Evolutionary conservation across 1,139 yeast species (phyloP).

Genomic region (Nakaseomyces uthaithaninus): DNA sequence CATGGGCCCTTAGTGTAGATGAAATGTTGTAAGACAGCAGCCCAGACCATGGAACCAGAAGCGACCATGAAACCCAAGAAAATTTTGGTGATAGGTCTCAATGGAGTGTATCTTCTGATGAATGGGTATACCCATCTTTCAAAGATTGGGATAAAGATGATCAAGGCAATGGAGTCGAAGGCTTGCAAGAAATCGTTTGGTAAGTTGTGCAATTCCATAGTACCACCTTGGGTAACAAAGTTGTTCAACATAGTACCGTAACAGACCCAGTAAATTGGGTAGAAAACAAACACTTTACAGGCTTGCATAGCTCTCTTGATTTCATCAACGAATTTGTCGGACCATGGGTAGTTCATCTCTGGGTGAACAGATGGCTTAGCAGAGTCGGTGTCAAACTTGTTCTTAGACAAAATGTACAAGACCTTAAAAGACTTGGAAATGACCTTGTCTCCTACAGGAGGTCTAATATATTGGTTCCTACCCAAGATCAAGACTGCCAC

Average conservation of each 20-base stretch:
- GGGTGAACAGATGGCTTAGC: slow-evolving; percentile 52
- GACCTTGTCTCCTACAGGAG: slow-evolving; percentile 57
- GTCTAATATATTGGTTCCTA: slow-evolving; percentile 47
- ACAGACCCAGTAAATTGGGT: slow-evolving; percentile 52
- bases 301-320: slow-evolving; percentile 50
- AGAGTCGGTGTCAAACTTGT: slow-evolving; percentile 43
- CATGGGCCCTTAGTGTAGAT: slow-evolving; percentile 74
- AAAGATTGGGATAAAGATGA: slow-evolving; percentile 55
- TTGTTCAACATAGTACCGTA: slow-evolving; percentile 60
- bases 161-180: slow-evolving; percentile 60
- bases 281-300: slow-evolving; percentile 56
- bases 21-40: slow-evolving; percentile 70
- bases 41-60: slow-evolving; percentile 62
- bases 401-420: slow-evolving; percentile 39
- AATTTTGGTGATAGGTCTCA: slow-evolving; percentile 67
- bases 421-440: slow-evolving; percentile 49
- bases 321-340: slow-evolving; percentile 53
- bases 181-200: slow-evolving; percentile 66
- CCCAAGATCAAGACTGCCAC: slow-evolving; percentile 49
- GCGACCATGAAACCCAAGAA: slow-evolving; percentile 68
- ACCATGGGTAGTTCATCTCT: slow-evolving; percentile 33
- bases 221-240: slow-evolving; percentile 58
- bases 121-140: slow-evolving; percentile 52
- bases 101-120: slow-evolving; percentile 49
- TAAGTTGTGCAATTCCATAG: slow-evolving; percentile 57